Evolutionary conservation across 176 grass and related monocot species (phyloP), one percentile per base, ranked within the genome.

Genomic region (Puya raimondii): DNA sequence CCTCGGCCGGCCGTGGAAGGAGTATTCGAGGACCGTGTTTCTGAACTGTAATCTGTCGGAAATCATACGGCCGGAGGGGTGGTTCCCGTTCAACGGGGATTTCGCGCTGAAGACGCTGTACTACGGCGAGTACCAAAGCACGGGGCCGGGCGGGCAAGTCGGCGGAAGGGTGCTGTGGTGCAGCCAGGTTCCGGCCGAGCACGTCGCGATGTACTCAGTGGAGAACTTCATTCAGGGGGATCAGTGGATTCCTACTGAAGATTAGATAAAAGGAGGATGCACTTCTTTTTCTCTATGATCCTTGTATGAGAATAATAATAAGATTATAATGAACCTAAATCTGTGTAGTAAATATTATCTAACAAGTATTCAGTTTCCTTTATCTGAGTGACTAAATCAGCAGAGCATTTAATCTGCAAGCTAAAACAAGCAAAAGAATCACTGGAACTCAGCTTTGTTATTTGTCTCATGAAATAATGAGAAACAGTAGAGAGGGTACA

Each of bases 61-160:
- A 72, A 91, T 99, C 75, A 83, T 99, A 49, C 70, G 80, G 74
- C 89, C 90, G 14, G 75, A 80, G 66, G 94, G 94, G 23, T 93
- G 94, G 94, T 51, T 93, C 78, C 42, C 68, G 0, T 99, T 87
- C 84, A 88, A 10, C 13, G 89, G 89, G 10, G 87, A 93, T 76
- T 99, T 99, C 76, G 94, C 87, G 69, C 87, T 99, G 68, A 63
- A 75, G 48, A 99, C 94, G 65, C 80, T 99, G 23, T 99, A 83
- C 81, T 93, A 91, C 49, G 89, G 85, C 26, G 89, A 99, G 87
- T 90, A 69, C 42, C 78, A 20, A 42, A 91, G 78, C 69, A 75
- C 89, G 6, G 94, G 94, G 0, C 78, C 86, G 4, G 94, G 89
- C 14, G 88, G 27, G 8, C 79, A 53, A 2, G 65, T 33, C 0